Conservation (phyloP, 2,329 filamentous ascomycete species). For the Talaromyces sp. region DNA sequence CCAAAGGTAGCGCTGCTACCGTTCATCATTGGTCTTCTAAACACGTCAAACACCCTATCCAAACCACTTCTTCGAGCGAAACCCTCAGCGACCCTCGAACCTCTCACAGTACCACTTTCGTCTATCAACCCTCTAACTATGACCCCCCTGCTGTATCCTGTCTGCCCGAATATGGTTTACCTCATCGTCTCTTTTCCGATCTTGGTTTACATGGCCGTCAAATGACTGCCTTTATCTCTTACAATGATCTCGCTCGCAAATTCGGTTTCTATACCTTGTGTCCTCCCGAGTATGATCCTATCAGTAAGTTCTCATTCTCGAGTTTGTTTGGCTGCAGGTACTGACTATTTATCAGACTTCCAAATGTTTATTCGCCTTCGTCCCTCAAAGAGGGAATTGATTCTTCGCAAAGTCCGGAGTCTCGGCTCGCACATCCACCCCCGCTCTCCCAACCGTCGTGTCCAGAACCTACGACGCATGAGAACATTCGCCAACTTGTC, state of each 20-base stretch:
- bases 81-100: background rate
- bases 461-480: conserved; percentile 36
- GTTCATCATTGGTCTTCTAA: conserved; percentile 37
- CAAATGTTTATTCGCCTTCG: conserved; percentile 10
- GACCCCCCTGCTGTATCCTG: conserved; percentile 23
- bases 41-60: conserved; percentile 27
- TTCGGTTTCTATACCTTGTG: conserved; percentile 27
- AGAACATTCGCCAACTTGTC: conserved; percentile 40
- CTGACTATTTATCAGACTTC: conserved; percentile 6
- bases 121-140: conserved; percentile 18
- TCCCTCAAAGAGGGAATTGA: conserved; percentile 25
- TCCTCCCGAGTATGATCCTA: conserved; percentile 18
- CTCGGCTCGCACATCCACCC: conserved; percentile 37
- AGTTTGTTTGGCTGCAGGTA: background rate
- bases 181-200: conserved; percentile 26
- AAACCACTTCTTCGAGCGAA: conserved; percentile 20
- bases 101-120: conserved; percentile 6
- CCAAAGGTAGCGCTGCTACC: conserved; percentile 34
- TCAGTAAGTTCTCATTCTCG: conserved; percentile 16
- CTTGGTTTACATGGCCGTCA: conserved; percentile 29
- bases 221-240: conserved; percentile 28
- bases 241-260: conserved; percentile 32
- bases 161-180: conserved; percentile 26
- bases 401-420: conserved; percentile 34
- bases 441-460: conserved; percentile 22